A percentile compares a stretch with the other conserved stretches of the same genome.
phyloP scores from a whole-genome alignment of 2,329 filamentous ascomycete species.

The Madurella fahalii region DNA sequence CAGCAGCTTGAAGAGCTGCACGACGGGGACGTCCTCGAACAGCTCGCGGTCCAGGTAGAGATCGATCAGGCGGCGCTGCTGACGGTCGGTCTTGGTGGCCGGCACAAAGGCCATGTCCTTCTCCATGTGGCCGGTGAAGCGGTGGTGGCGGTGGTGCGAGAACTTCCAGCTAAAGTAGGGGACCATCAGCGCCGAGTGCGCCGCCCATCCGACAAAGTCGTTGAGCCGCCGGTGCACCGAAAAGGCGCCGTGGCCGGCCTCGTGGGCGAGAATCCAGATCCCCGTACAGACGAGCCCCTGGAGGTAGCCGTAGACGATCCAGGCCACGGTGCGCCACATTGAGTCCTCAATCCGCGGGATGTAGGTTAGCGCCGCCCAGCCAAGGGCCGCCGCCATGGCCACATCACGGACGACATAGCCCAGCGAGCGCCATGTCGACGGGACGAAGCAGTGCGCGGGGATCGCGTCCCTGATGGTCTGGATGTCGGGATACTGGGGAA shows the following conservation, averaged over 20 bases:
- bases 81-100: conserved; percentile 38
- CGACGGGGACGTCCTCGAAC: conserved; percentile 60
- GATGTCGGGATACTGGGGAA: conserved; percentile 41
- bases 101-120: conserved; percentile 65
- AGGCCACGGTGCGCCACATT: conserved; percentile 44
- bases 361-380: conserved; percentile 49
- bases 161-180: conserved; percentile 73
- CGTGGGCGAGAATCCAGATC: conserved; percentile 67
- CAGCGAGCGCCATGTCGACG: conserved; percentile 48
- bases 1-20: conserved; percentile 51
- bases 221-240: conserved; percentile 55
- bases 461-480: conserved; percentile 50
- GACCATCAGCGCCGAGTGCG: conserved; percentile 63
- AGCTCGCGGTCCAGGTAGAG: conserved; percentile 48
- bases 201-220: conserved; percentile 57
- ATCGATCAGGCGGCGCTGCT: conserved; percentile 34
- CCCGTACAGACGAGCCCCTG: conserved; percentile 65
- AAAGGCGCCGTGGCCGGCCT: conserved; percentile 67
- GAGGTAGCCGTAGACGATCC: conserved; percentile 57
- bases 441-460: conserved; percentile 58
- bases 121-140: conserved; percentile 62
- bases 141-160: conserved; percentile 66
- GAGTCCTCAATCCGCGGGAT: conserved; percentile 48
- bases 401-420: conserved; percentile 56
- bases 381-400: conserved; percentile 44